Evolutionary conservation across 2,329 filamentous ascomycete genomes (phyloP).

Genomic region (Neonectria coccinea): DNA sequence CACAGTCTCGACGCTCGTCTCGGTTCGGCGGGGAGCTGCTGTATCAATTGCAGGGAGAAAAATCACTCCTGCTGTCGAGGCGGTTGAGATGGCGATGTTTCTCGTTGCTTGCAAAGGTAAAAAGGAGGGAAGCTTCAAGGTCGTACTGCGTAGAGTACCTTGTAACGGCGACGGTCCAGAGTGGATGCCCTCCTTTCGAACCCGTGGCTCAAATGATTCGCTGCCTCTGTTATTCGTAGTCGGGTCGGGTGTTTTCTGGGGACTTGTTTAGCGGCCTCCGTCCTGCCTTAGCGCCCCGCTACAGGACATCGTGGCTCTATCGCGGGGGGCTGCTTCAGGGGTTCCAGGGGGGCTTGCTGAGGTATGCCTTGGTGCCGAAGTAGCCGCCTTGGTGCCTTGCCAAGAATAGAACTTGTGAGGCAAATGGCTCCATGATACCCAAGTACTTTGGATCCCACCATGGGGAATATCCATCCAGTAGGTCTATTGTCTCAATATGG

Average conservation of each 20-base stretch:
- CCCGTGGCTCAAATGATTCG: constrained; percentile 29
- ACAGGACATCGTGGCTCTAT: constrained; percentile 16
- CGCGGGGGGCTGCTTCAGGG: constrained; percentile 17
- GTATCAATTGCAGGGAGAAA: constrained; percentile 4
- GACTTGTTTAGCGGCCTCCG: constrained; percentile 5
- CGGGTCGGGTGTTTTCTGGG: constrained; percentile 11
- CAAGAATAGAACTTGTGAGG: constrained; percentile 1
- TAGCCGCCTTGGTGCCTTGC: background rate
- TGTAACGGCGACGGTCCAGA: constrained; percentile 12
- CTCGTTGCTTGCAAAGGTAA: constrained; percentile 3
- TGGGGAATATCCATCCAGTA: background rate
- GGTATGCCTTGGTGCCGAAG: background rate
- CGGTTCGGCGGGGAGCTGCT: too few species aligned
- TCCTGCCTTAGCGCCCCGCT: constrained; percentile 16
- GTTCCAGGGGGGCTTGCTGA: background rate
- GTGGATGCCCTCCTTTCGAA: constrained; percentile 24
- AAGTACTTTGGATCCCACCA: background rate
- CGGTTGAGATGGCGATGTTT: background rate
- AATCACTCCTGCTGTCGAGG: background rate
- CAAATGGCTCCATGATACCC: background rate
- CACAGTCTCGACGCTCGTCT: background rate
- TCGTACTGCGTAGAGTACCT: background rate
- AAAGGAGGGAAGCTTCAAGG: constrained; percentile 25
- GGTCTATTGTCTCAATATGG: background rate
- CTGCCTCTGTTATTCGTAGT: constrained; percentile 10